phyloP scores from a whole-genome alignment of 2,329 filamentous ascomycete species.

The Aspergillus arachidicola region DNA sequence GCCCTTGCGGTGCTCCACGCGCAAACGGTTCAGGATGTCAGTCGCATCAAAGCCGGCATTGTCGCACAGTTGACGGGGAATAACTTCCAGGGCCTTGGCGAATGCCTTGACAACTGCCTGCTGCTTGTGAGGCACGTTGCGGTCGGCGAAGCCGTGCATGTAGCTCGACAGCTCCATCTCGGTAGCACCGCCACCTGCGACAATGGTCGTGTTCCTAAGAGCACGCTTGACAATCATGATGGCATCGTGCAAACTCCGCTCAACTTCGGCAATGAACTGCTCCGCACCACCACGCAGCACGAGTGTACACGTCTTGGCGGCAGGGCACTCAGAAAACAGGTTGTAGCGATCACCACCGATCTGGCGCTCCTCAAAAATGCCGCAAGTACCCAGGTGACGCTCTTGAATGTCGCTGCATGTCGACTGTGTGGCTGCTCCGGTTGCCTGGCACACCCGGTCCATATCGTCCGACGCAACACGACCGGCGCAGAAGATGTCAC shows the following conservation, averaged over 20 bases:
- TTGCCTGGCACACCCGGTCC: constrained; percentile 93
- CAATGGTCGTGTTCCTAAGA: constrained; percentile 90
- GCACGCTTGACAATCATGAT: constrained; percentile 99
- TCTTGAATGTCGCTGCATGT: constrained; percentile 93
- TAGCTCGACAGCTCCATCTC: constrained; percentile 98
- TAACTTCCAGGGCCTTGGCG: constrained; percentile 94
- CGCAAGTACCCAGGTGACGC: constrained; percentile 89
- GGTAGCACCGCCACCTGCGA: constrained; percentile 88
- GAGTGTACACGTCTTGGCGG: constrained; percentile 94
- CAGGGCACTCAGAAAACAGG: constrained; percentile 94
- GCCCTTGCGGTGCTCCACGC: constrained; percentile 93
- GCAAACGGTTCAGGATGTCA: constrained; percentile 93
- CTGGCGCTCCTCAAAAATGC: constrained; percentile 89
- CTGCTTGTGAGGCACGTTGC: constrained; percentile 91
- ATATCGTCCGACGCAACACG: constrained; percentile 90
- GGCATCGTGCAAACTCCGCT: constrained; percentile 95
- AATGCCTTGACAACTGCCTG: constrained; percentile 98
- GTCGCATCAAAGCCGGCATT: constrained; percentile 98
- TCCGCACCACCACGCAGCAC: constrained; percentile 94
- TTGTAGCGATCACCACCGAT: constrained; percentile 98
- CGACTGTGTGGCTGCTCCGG: constrained; percentile 87
- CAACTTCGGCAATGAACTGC: constrained; percentile 98
- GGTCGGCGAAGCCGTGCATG: constrained; percentile 88
- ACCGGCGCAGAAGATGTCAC: constrained; percentile 96
- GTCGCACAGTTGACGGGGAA: constrained; percentile 95